A percentile compares a stretch with the other conserved stretches of the same genome.
Conservation (phyloP, 805 yeast genomes). For the Starmerella stigmatis region DNA sequence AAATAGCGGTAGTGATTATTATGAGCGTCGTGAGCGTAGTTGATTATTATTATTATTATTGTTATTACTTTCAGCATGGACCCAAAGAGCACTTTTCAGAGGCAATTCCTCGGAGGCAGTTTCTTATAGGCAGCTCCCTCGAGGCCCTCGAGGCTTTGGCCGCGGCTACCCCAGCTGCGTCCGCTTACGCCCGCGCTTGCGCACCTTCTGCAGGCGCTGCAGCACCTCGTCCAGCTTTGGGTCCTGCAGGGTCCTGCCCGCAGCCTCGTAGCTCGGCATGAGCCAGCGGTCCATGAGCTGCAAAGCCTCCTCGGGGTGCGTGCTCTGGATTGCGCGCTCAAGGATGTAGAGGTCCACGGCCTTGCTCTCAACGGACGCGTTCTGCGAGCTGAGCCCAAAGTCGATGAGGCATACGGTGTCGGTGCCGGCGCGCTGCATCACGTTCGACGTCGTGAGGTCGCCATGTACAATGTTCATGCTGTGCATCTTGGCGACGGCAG, state of each 20-base stretch:
- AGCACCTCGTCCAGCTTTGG: slow-evolving; percentile 40
- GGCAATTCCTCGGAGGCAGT: no score
- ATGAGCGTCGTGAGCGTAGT: no score
- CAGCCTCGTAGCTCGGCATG: slow-evolving; percentile 45
- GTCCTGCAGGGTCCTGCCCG: slow-evolving; percentile 13
- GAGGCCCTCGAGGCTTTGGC: no score
- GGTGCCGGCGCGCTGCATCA: slow-evolving; percentile 34
- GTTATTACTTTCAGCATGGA: no score
- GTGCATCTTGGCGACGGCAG: slow-evolving; percentile 57
- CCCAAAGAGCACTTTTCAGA: no score
- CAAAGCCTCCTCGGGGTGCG: slow-evolving; percentile 69
- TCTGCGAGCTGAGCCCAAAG: slow-evolving; percentile 77
- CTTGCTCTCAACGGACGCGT: slow-evolving; percentile 59
- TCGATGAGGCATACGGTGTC: slow-evolving; percentile 55
- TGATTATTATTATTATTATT: no score
- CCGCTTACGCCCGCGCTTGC: slow-evolving; percentile 88
- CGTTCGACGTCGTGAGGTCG: slow-evolving; percentile 84
- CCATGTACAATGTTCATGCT: slow-evolving; percentile 77
- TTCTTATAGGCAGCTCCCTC: no score
- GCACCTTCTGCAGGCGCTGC: slow-evolving; percentile 65
- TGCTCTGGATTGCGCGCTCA: slow-evolving; percentile 82
- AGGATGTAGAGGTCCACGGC: slow-evolving; percentile 95
- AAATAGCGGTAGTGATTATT: no score
- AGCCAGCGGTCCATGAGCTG: slow-evolving; percentile 59
- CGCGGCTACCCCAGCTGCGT: slow-evolving; percentile 69